These are phyloP conservation scores for Pisolithus marmoratus DNA, from an alignment of 768 basidiomycete species.

Conservation along the genomic window DNA sequence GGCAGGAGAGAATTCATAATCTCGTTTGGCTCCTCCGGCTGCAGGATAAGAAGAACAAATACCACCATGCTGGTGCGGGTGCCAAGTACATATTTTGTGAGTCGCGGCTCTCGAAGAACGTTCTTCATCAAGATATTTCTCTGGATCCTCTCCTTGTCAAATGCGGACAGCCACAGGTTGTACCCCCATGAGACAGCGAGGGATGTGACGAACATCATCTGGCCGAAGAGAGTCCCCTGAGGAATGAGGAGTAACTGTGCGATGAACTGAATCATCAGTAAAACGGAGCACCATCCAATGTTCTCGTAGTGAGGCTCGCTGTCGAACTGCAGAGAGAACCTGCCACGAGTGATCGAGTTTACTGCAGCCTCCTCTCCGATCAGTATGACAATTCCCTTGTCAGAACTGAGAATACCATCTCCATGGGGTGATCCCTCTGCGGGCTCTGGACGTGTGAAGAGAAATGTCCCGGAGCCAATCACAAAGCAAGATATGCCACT, in stretches of 20 bases:
- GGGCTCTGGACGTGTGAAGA: not conserved
- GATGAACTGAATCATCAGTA: slow-evolving; percentile 26
- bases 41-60: slow-evolving; percentile 1
- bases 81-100: slow-evolving; percentile 1
- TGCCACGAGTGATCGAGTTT: not conserved
- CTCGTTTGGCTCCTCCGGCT: not conserved
- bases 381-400: slow-evolving; percentile 3
- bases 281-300: slow-evolving; percentile 21
- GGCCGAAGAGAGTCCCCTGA: slow-evolving; percentile 28
- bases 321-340: not conserved
- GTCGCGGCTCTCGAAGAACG: not conserved
- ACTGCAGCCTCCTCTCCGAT: slow-evolving; percentile 12
- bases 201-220: slow-evolving; percentile 29
- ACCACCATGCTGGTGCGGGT: slow-evolving; percentile 2
- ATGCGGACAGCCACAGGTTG: slow-evolving; percentile 23
- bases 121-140: slow-evolving; percentile 3
- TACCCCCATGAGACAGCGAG: slow-evolving; percentile 27
- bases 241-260: slow-evolving; percentile 27
- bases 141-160: slow-evolving; percentile 25
- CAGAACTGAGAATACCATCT: slow-evolving; percentile 12
- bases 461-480: slow-evolving; percentile 18
- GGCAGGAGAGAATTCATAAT: not conserved
- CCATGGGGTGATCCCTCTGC: slow-evolving; percentile 9
- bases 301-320: slow-evolving; percentile 2
- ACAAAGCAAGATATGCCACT: slow-evolving; percentile 22